Base-by-base conservation (phyloP, 768 basidiomycete species). In the Amanita muscaria region DNA sequence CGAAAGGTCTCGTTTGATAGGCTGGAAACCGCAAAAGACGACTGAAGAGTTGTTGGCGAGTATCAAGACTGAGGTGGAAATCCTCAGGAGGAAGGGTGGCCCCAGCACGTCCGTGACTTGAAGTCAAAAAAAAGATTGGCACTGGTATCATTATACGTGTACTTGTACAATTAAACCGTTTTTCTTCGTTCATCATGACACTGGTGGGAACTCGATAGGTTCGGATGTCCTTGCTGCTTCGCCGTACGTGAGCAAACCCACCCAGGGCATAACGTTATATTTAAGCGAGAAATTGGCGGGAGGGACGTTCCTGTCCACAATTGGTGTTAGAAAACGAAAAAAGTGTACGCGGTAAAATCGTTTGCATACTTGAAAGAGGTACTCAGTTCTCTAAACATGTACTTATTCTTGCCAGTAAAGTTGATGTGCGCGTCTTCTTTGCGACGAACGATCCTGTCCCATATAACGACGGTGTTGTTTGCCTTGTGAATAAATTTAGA, bases 261-360 rank as follows among this genome's bases (percentile, higher is more conserved):
- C 86, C 56, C 84, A 81, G 5, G 91, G 91, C 88, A 93, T 92
- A 24, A 90, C 57, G 56, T 92, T 90, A 64, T 92, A 94, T 55
- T 83, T 86, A 21, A 94, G 71, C 1, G 74, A 67, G 59, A 87
- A 92, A 48, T 77, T 66, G 5, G 83, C 79, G 12, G 83, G 69
- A 11, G 73, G 64, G 23, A 75, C 73, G 55, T 79, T 73, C 57
- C 88, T 90, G 54, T 38, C 11, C 22, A 40, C 21, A 40, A 24
- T 23, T 49, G 11, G 46, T 15, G 14, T 51, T 27, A 41, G 44
- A n/a, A n/a, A n/a, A n/a, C 40, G 44, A 35, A 31, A 42, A 22
- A 19, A 32, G 30, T 8, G 24, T 18, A 35, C 39, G 2, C 34
- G n/a, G 16, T 30, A 44, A 48, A 39, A 40, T 51, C 23, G 21